Evolutionary conservation across 2,329 filamentous ascomycete genomes (phyloP).

Genomic region (Scytalidium sp.): DNA sequence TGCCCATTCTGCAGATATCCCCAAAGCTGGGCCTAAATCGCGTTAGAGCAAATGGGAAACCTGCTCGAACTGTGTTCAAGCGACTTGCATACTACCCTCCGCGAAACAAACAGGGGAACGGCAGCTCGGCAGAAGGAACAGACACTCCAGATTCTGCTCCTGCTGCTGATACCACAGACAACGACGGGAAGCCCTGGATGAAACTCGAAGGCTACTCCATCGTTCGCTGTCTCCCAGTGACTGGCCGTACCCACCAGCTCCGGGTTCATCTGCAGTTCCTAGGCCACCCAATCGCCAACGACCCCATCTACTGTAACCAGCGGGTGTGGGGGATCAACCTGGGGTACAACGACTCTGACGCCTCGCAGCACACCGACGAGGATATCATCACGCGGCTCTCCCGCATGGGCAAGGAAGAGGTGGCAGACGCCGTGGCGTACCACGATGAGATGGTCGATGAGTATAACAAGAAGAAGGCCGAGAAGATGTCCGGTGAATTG

Average conservation of each 20-base stretch:
- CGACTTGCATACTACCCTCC: constrained; percentile 87
- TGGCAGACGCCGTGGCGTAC: constrained; percentile 87
- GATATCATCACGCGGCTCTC: constrained; percentile 84
- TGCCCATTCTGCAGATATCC: constrained; percentile 90
- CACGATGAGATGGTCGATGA: constrained; percentile 90
- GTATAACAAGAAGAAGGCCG: constrained; percentile 87
- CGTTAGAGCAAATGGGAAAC: constrained; percentile 89
- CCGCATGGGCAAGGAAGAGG: constrained; percentile 91
- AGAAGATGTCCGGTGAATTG: constrained; percentile 84
- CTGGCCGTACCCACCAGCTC: constrained; percentile 91
- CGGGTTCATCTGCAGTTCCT: constrained; percentile 93
- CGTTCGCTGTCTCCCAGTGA: constrained; percentile 89
- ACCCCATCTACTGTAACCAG: constrained; percentile 95
- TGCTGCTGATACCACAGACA: constrained; percentile 12
- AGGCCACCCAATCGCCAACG: constrained; percentile 93
- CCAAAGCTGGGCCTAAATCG: constrained; percentile 93
- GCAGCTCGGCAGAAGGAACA: constrained; percentile 28
- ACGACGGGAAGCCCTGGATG: constrained; percentile 37
- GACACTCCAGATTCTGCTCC: constrained; percentile 25
- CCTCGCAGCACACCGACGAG: constrained; percentile 71
- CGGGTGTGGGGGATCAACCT: constrained; percentile 84
- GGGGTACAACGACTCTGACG: constrained; percentile 64
- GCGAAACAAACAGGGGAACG: too few species aligned
- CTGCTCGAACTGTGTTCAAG: constrained; percentile 87
- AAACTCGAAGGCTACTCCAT: constrained; percentile 84